These are phyloP conservation scores for Cladosporium velox DNA, from an alignment of 2,329 filamentous ascomycete species.

Conservation along the genomic window DNA sequence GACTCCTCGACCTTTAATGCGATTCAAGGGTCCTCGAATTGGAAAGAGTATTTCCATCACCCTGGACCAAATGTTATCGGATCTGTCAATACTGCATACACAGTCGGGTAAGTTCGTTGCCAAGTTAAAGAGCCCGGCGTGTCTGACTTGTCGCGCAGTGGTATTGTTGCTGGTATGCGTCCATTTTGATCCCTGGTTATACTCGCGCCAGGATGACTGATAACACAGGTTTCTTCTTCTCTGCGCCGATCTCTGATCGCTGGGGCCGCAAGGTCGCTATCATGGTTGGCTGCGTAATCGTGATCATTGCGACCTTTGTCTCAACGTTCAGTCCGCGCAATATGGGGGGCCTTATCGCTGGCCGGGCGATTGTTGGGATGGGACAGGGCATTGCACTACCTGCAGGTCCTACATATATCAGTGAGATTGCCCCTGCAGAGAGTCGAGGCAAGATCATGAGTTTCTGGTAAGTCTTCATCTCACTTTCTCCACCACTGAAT, in stretches of 20 bases:
- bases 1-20: slow-evolving; percentile 10
- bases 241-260: slow-evolving; percentile 34
- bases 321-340: slow-evolving; percentile 19
- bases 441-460: slow-evolving; percentile 2
- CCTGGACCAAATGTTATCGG: slow-evolving; percentile 3
- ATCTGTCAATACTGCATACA: slow-evolving; percentile 12
- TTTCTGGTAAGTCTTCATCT: not conserved
- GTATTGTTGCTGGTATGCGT: slow-evolving; percentile 7
- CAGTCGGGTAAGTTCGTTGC: not conserved
- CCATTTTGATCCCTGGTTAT: not conserved
- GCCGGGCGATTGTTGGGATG: not conserved
- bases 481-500: not conserved
- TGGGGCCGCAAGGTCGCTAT: slow-evolving; percentile 44
- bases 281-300: slow-evolving; percentile 43
- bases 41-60: slow-evolving; percentile 11
- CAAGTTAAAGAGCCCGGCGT: not conserved
- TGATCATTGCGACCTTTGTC: slow-evolving; percentile 38
- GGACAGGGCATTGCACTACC: slow-evolving; percentile 7
- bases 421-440: slow-evolving; percentile 9
- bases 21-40: slow-evolving; percentile 5
- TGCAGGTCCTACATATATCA: slow-evolving; percentile 9
- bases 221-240: slow-evolving; percentile 25
- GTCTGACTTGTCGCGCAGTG: not conserved
- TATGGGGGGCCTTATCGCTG: slow-evolving; percentile 7
- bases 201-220: not conserved